Base-by-base conservation (phyloP, 83 land plant genomes). In the Larix sibirica region DNA sequence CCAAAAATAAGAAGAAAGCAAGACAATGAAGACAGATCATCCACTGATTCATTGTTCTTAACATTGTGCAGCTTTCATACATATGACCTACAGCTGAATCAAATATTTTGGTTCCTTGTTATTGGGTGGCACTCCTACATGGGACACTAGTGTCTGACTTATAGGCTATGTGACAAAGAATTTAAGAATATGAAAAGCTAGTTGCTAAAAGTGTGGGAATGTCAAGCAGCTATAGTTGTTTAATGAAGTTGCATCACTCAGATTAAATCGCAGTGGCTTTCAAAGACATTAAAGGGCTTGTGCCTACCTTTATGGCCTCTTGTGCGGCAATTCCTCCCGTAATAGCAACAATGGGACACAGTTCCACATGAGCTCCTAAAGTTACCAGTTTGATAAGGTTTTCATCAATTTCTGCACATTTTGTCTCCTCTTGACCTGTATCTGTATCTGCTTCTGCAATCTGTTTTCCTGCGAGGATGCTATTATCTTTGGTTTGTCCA, bases 321-420 rank as follows among this genome's bases (percentile, higher is more conserved):
- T 90, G 91, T 59, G 91, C 87, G 47, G 91, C 88, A 64, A 90
- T 68, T 6, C 91, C 91, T 80, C 91, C 91, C 21, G 84, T 82
- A 59, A 90, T 56, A n/a, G 90, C 85, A 68, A 85, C 85, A 38
- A 90, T 50, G 28, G 91, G 91, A 69, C 88, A 83, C 20, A 90
- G 83, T 74, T 90, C 91, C 59, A 83, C 85, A 88, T 85, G 62
- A 36, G 84, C 78, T 61, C 83, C 83, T 70, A 81, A 85, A 28
- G 88, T 88, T 26, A 90, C 74, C 44, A 81, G 62, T 63, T 77
- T 77, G 56, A 90, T 79, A 56, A 88, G 58, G 28, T 70, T 62
- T 62, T 88, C 90, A 85, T 89, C 82, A 24, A 89, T 21, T 42
- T 73, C 77, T 73, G 56, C 56, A 44, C 31, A 26, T 26, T 73